Evolutionary conservation across 331 rosid genomes (phyloP).

Genomic region (Ulmus americana): DNA sequence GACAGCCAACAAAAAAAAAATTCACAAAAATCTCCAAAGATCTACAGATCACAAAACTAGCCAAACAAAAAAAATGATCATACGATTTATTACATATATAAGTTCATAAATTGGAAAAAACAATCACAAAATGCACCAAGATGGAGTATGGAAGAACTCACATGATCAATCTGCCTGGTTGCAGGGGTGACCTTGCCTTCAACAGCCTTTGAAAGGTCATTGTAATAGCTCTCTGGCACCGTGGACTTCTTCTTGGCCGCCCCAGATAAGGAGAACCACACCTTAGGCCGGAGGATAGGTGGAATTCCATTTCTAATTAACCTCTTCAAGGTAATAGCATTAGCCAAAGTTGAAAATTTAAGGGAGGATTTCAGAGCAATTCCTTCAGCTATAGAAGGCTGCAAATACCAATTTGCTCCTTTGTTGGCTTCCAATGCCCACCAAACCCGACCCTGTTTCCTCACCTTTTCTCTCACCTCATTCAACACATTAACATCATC

Average conservation of each 20-base stretch:
- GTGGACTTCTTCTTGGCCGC: constrained; percentile 98
- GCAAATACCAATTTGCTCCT: constrained; percentile 93
- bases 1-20: constrained; percentile 1
- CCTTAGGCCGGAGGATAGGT: constrained; percentile 89
- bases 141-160: constrained; percentile 28
- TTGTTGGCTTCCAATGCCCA: constrained; percentile 97
- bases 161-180: constrained; percentile 95
- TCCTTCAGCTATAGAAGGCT: constrained; percentile 68
- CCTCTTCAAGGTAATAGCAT: constrained; percentile 83
- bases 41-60: background rate
- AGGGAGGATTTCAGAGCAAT: constrained; percentile 68
- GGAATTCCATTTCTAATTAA: constrained; percentile 91
- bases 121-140: background rate
- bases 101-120: background rate
- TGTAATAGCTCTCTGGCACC: constrained; percentile 91
- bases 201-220: constrained; percentile 71
- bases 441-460: constrained; percentile 91
- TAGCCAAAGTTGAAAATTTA: constrained; percentile 65
- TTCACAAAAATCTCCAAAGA: constrained; percentile 11
- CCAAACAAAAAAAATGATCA: background rate
- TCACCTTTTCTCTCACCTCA: constrained; percentile 93
- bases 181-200: constrained; percentile 97
- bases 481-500: constrained; percentile 95
- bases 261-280: constrained; percentile 91
- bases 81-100: background rate